Evolutionary conservation across 148 eudicot genomes (phyloP).

Genomic region (Rhododendron mucronatum): DNA sequence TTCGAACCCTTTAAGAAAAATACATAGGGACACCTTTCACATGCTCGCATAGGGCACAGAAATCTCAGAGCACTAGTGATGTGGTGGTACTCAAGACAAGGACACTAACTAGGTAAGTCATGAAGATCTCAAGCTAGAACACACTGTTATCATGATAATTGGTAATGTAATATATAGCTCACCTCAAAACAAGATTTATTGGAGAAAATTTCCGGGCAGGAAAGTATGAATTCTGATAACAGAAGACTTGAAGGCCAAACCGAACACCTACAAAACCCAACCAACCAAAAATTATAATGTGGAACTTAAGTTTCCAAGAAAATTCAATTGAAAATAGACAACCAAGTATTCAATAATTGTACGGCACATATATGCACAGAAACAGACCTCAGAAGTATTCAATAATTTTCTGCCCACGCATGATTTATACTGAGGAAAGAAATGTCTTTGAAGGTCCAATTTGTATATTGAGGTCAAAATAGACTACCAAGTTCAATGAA

Average conservation of each 20-base stretch:
- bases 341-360: background rate
- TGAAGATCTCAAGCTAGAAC: background rate
- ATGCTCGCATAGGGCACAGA: background rate
- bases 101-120: background rate
- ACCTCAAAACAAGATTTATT: slow-evolving; percentile 87
- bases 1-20: background rate
- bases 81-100: background rate
- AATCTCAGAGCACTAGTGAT: background rate
- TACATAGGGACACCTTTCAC: background rate
- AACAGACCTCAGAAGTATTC: background rate
- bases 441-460: background rate
- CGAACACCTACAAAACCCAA: slow-evolving; percentile 55
- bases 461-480: background rate
- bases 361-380: background rate
- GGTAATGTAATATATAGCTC: slow-evolving; percentile 15
- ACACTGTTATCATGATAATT: background rate
- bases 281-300: background rate
- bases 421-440: background rate
- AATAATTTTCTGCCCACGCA: background rate
- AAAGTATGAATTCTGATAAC: slow-evolving; percentile 89
- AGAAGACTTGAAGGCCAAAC: slow-evolving; percentile 96
- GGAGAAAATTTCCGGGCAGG: slow-evolving; percentile 63
- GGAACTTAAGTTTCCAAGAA: slow-evolving; percentile 4
- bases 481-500: background rate
- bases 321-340: background rate